Evolutionary conservation across 1,284 basidiomycete genomes (phyloP).

Genomic region (Earliella scabrosa): DNA sequence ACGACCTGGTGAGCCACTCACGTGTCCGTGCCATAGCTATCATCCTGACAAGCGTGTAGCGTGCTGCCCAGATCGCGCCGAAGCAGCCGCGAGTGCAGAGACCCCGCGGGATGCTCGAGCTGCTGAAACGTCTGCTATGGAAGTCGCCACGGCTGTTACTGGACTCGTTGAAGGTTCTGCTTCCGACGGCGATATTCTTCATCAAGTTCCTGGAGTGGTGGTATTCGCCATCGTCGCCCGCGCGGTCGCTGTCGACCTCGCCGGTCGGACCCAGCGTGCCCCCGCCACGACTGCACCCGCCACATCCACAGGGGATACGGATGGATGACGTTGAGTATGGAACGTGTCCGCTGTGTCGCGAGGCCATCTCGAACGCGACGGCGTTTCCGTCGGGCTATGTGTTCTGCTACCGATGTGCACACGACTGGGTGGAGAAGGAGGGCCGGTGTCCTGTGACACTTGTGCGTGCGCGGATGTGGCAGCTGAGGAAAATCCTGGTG

Average conservation of each 20-base stretch:
- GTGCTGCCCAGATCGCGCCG: conserved; percentile 35
- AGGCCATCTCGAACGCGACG: conserved; percentile 84
- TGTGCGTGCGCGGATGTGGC: conserved; percentile 73
- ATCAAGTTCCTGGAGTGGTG: conserved; percentile 99
- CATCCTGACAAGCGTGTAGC: conserved; percentile 18
- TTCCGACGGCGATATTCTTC: conserved; percentile 94
- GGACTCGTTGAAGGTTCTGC: conserved; percentile 80
- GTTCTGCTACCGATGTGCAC: conserved; percentile 94
- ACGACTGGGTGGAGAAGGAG: conserved; percentile 81
- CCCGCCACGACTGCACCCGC: conserved; percentile 73
- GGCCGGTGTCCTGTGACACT: conserved; percentile 90
- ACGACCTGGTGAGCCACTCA: conserved; percentile 78
- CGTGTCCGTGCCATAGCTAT: no score
- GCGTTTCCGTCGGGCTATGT: conserved; percentile 94
- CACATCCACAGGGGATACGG: conserved; percentile 68
- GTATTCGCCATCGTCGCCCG: conserved; percentile 96
- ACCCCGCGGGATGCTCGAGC: conserved; percentile 42
- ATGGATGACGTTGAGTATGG: conserved; percentile 74
- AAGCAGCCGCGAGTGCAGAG: conserved; percentile 28
- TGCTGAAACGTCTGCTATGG: conserved; percentile 49
- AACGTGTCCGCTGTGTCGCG: conserved; percentile 82
- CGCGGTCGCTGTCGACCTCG: conserved; percentile 62
- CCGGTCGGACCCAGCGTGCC: conserved; percentile 72
- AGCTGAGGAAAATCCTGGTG: conserved; percentile 87
- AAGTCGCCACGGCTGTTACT: conserved; percentile 66